These are phyloP conservation scores for Cryoendolithus antarcticus DNA, from an alignment of 2,329 filamentous ascomycete species.

Conservation along the genomic window DNA sequence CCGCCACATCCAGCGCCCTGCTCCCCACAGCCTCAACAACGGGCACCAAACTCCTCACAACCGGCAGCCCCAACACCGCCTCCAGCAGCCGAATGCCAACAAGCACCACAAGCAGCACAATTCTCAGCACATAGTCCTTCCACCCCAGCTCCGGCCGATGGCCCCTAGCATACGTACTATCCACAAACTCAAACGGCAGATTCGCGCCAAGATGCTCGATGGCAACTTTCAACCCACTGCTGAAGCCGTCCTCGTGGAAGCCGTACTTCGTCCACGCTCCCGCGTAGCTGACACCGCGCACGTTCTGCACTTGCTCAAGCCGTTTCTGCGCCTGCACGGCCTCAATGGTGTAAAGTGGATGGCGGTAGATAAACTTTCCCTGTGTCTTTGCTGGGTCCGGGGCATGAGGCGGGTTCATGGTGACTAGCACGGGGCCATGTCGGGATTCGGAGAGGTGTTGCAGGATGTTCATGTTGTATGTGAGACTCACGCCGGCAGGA, in stretches of 20 bases:
- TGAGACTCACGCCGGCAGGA: conserved; percentile 37
- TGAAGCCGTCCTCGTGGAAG: conserved; percentile 78
- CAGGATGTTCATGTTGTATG: conserved; percentile 78
- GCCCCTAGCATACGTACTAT: conserved; percentile 56
- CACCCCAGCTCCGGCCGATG: conserved; percentile 44
- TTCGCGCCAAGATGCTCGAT: conserved; percentile 59
- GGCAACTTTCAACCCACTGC: conserved; percentile 60
- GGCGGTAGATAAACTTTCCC: conserved; percentile 59
- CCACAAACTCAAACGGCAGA: conserved; percentile 60
- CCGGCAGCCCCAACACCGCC: conserved; percentile 12
- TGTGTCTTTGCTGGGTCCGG: conserved; percentile 55
- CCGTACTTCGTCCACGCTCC: conserved; percentile 81
- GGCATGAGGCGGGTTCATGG: conserved; percentile 61
- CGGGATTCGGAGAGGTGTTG: conserved; percentile 56
- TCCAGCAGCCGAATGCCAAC: conserved; percentile 23
- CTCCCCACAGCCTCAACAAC: conserved; percentile 6
- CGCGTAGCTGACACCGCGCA: conserved; percentile 63
- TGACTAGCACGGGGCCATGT: conserved; percentile 66
- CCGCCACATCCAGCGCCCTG: conserved; percentile 11
- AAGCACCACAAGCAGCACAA: conserved; percentile 44
- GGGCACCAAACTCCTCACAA: conserved; percentile 8
- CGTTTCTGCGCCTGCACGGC: conserved; percentile 55
- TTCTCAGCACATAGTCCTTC: conserved; percentile 44
- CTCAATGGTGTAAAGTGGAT: conserved; percentile 58
- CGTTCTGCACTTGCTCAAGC: conserved; percentile 62